Conservation (phyloP, 2,329 filamentous ascomycete species). For the Ophiostoma sp. region DNA sequence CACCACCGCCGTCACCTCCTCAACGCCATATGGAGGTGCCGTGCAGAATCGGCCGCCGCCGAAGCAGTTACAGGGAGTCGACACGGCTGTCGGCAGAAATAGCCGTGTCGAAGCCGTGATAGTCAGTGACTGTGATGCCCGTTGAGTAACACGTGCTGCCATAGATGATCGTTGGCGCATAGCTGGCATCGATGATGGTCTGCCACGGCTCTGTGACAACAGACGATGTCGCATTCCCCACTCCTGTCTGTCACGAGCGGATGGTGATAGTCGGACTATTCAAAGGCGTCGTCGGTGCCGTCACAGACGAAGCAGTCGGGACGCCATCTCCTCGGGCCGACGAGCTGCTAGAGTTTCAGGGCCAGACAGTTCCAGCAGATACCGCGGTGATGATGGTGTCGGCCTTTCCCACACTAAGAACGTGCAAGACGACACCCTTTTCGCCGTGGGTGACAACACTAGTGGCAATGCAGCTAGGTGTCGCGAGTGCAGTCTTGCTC, state of each 20-base stretch:
- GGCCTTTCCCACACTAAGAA: not conserved
- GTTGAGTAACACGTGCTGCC: not conserved
- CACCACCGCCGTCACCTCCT: no score
- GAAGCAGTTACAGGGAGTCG: not conserved
- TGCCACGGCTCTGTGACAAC: not conserved
- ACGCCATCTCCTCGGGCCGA: no score
- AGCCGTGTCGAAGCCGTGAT: not conserved
- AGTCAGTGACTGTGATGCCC: not conserved
- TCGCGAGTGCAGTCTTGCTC: not conserved
- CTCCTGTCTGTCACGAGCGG: not conserved
- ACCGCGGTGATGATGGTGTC: not conserved
- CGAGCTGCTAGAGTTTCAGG: not conserved
- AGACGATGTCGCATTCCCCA: not conserved
- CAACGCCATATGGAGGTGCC: not conserved
- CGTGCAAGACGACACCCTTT: not conserved
- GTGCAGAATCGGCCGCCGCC: not conserved
- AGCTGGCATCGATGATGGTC: not conserved
- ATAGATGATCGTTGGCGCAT: not conserved
- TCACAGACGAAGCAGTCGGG: not conserved
- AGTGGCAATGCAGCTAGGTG: not conserved
- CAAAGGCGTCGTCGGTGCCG: not conserved
- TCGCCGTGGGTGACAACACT: not conserved
- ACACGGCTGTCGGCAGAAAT: not conserved
- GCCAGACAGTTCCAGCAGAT: not conserved
- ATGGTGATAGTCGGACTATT: not conserved